These are phyloP conservation scores for Moesziomyces globuligerus DNA, from an alignment of 1,284 basidiomycete genomes.

Conservation along the genomic window DNA sequence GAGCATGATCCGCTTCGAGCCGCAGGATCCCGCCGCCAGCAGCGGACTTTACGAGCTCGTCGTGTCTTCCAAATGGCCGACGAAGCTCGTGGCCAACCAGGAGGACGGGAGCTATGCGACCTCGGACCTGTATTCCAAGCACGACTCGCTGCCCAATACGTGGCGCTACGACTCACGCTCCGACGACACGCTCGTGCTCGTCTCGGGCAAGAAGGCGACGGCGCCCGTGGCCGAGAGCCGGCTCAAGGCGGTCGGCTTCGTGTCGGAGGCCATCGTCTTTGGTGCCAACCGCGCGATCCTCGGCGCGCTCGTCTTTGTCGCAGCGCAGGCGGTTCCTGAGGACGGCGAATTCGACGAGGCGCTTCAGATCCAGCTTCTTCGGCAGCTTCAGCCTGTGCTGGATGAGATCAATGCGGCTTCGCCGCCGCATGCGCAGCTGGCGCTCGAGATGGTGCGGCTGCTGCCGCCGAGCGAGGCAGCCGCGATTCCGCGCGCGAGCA, in stretches of 20 bases:
- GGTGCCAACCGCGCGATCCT: constrained; percentile 52
- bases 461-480: constrained; percentile 15
- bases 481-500: constrained; percentile 48
- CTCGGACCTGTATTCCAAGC: constrained; percentile 45
- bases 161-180: constrained; percentile 49
- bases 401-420: constrained; percentile 28
- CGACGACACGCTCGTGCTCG: constrained; percentile 54
- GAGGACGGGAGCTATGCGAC: constrained; percentile 48
- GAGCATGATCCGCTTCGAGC: constrained; percentile 41
- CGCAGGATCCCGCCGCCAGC: constrained; percentile 6
- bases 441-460: constrained; percentile 42
- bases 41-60: constrained; percentile 39
- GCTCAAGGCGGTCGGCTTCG: constrained; percentile 22
- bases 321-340: constrained; percentile 8
- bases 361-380: constrained; percentile 14
- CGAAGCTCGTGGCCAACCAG: constrained; percentile 52
- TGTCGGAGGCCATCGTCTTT: constrained; percentile 52
- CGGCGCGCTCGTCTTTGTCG: constrained; percentile 48
- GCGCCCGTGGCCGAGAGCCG: constrained; percentile 32
- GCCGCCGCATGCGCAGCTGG: constrained; percentile 46
- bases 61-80: constrained; percentile 48
- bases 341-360: constrained; percentile 7
- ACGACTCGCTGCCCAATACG: constrained; percentile 7
- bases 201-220: constrained; percentile 52
- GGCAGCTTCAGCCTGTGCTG: constrained; percentile 25